phyloP scores from a whole-genome alignment of 768 basidiomycete genomes.

The Panellus pusillus region DNA sequence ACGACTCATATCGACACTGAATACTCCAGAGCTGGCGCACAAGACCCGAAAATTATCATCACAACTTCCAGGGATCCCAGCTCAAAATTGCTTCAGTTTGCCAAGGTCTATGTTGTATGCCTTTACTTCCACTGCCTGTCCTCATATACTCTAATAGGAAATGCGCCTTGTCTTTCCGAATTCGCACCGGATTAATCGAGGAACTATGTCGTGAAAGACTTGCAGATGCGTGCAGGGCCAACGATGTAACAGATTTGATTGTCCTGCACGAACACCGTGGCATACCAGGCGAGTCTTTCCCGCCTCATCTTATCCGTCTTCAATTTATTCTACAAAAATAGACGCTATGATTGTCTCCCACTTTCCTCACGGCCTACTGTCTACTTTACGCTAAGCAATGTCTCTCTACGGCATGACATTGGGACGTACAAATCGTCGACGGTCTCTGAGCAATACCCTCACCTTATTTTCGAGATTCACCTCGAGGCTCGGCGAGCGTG shows the following conservation, averaged over 20 bases:
- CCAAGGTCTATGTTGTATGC: conserved; percentile 60
- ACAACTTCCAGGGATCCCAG: conserved; percentile 97
- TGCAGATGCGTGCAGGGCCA: conserved; percentile 91
- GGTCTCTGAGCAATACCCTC: conserved; percentile 97
- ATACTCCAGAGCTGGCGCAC: conserved; percentile 88
- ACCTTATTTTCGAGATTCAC: conserved; percentile 96
- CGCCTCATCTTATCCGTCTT: background rate
- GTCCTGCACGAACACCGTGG: conserved; percentile 97
- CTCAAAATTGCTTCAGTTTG: conserved; percentile 89
- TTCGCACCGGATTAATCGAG: conserved; percentile 93
- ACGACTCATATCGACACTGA: conserved; percentile 93
- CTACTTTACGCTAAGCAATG: conserved; percentile 90
- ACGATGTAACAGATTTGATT: conserved; percentile 92
- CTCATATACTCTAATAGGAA: conserved; percentile 59
- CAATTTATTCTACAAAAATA: conserved; percentile 26
- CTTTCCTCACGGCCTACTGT: conserved; percentile 93
- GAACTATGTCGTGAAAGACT: conserved; percentile 94
- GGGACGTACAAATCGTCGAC: conserved; percentile 83
- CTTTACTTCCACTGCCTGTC: background rate
- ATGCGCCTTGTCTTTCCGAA: conserved; percentile 97
- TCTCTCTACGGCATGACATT: conserved; percentile 90
- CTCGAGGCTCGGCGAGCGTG: conserved; percentile 79
- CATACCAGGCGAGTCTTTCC: conserved; percentile 60
- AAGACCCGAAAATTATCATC: conserved; percentile 95
- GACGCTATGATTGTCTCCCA: conserved; percentile 95